phyloP scores from a whole-genome alignment of 129 eudicot species.

The Daucus carota region DH1_v3.0 NC_030385.2:37735001-37735500 shows the following conservation, averaged over 20 bases:
- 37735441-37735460: no score
- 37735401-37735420: slow-evolving; percentile 1
- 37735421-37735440: no score
- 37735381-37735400: slow-evolving; percentile 1
- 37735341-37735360: slow-evolving; percentile 1
- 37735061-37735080: no score
- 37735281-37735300: not conserved
- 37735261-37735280: not conserved
- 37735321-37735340: not conserved
- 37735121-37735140: no score
- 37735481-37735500: not conserved
- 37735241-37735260: not conserved
- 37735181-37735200: slow-evolving; percentile 16
- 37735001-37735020: not conserved
- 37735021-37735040: not conserved
- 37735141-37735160: no score
- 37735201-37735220: slow-evolving; percentile 6
- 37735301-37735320: not conserved
- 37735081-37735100: not conserved
- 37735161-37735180: not conserved
- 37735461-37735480: slow-evolving; percentile 9
- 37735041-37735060: no score
- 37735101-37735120: not conserved
- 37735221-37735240: not conserved
- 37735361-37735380: not conserved